Evolutionary conservation across 164 flowering plant species (phyloP), one percentile per base, ranked within the genome.

Genomic region (Chimonanthus salicifolius): DNA sequence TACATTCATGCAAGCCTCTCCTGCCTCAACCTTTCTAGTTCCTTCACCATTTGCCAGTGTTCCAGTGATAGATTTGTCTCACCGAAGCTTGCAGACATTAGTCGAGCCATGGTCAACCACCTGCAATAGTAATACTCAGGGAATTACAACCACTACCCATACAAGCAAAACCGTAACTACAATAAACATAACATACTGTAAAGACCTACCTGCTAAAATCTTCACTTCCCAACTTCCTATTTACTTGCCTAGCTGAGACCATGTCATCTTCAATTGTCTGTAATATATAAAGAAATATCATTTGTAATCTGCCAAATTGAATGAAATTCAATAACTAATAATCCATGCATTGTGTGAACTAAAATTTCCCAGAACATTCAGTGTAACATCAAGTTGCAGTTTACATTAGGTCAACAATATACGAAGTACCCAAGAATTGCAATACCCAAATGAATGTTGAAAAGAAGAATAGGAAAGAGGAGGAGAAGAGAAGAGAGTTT

Each of bases 21-120:
- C 64, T 62, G 84, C 74, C 98, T 83, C 46, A 83, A 84, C 77
- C 92, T 87, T 82, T 95, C 98, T 68, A 92, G 74, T 78, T 92
- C 97, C 83, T 85, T 91, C 1, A 85, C 97, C 96, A 90, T 86
- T 83, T 90, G 90, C 99, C 99, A 94, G 63, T 88, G 96, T 70
- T 91, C 98, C 82, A 86, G 68, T 2, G 93, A 82, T 47, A 94
- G 79, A 21, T 76, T 47, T 47, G 87, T 87, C 74, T 92, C 97
- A 5, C 99, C 97, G 78, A 76, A 91, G 71, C 98, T 95, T 7
- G 80, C 72, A 2, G 91, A 85, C 78, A 91, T 79, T 33, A 92
- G 77, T 13, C 97, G 93, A 9, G 87, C 97, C 93, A 95, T 86
- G 47, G 98, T 92, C 78, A 92, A 82, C 92, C 79, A 87, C 85